Evolutionary conservation across 352 stramenopile genomes (phyloP), one percentile per base, ranked within the genome.

Genomic region (Phytopythium delawarense): DNA sequence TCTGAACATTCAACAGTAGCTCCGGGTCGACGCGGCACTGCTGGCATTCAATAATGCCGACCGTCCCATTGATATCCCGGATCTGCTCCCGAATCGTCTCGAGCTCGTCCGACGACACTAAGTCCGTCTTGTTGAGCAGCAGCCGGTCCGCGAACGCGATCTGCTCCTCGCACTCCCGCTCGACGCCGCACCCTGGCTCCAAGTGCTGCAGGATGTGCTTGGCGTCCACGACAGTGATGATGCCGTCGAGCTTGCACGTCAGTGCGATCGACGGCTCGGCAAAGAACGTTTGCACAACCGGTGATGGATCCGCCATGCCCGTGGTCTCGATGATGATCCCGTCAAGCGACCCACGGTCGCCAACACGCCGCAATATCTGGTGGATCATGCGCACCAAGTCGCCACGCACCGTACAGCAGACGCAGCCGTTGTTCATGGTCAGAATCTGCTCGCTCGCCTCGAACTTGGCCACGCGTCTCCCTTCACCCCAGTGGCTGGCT

Each of bases 81-180:
- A 90, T 72, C 34, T 64, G 67, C 32, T 39, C 21, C 25, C 56
- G 62, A 45, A 87, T 66, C 37, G 71, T 58, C 15, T 37, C 70
- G 35, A 89, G 57, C 70, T 98, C 92, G 25, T 88, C 76, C 7
- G 42, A 49, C 20, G 71, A 92, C 2, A 98, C 93, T 34, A 99
- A 76, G 74, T 99, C 96, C 46, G 94, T 89, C 67, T 99, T 99
- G 75, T 99, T 99, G 30, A 99, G 77, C 39, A 99, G 57, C 67
- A 99, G 91, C 23, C 94, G 93, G 72, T 99, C 96, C 2, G 95
- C 92, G 78, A 98, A 98, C 1, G 95, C 94, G 46, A 99, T 89
- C 76, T 99, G 97, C 74, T 98, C 89, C 45, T 95, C 78, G 11
- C 93, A 95, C 72, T 99, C 96, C 23, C 72, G 81, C 57, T 88